Evolutionary conservation across 1,139 yeast genomes (phyloP), one percentile per base, ranked within the genome.

Genomic region (Sugiyamaella grinbergsii): DNA sequence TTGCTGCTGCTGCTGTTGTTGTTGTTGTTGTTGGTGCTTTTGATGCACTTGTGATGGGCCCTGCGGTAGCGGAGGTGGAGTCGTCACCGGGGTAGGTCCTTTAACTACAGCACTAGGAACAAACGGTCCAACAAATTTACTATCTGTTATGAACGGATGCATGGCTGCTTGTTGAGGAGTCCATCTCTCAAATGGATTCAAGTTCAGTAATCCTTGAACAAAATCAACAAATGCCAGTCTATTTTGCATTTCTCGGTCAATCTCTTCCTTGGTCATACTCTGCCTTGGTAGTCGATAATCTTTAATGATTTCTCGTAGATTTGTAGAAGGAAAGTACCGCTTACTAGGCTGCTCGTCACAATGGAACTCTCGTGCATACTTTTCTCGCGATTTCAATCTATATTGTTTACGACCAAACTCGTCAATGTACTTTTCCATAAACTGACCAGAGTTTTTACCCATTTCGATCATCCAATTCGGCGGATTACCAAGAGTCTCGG

Each of bases 381-480:
- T 83, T 41, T 81, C 84, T 29, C 81, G 62, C 5, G 80, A 65
- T 62, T 85, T 84, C 53, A 82, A 58, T 19, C 73, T 62, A 60
- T 78, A 81, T 26, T 66, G 66, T 59, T 66, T 65, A 55, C 69
- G 54, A 50, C 74, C 74, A 50, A 62, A 60, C 39, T 66, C 67
- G 43, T 69, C 73, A 46, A 54, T 73, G 54, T 59, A 69, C 70
- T 56, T 76, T 71, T 58, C 77, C 68, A 93, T 78, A 62, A 86
- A 93, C 58, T 85, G 82, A 45, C 76, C 71, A 1, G 96, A 77
- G 64, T 85, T 89, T 60, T 89, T 83, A 19, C 98, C 98, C 80
- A 89, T 89, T 59, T 91, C 98, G 60, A 93, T 76, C 98, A 93
- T 93, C 85, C 96, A 95, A 31, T 85, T 73, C 3, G 97, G 97